Evolutionary conservation across 768 basidiomycete genomes (phyloP), one percentile per base, ranked within the genome.

Genomic region (Leccinum variicolor): DNA sequence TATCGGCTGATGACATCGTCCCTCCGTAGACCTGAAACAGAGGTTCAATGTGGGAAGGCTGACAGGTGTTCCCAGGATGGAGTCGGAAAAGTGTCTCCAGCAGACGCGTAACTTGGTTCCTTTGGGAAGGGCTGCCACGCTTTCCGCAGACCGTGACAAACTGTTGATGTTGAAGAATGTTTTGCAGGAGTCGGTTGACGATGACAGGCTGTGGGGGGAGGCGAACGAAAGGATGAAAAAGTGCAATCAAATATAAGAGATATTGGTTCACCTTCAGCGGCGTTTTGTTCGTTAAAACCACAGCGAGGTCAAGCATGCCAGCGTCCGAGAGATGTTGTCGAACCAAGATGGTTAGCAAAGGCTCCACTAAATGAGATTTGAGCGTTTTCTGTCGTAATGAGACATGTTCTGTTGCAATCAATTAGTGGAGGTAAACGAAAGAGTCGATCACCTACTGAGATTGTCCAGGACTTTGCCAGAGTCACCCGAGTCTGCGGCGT

Each of bases 21-120:
- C 89, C 95, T 9, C 81, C 73, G 68, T 98, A 98, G 1, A 94
- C 74, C 19, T 74, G 75, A 46, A 90, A 72, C 34, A 98, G 77
- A 1, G 91, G 92, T 48, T 90, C 86, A 46, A 95, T 74, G 62
- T 95, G 92, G 3, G 83, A 87, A 10, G 86, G 80, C 68, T 96
- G 95, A 65, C 91, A 95, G 2, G 93, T 89, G 64, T 92, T 50
- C 13, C 78, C 72, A 0, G 94, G 91, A 65, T 94, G 86, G 14
- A 87, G 78, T 55, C 81, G 71, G 76, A 95, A 97, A 2, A 96
- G 77, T 3, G 74, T 71, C 47, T 84, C 77, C 4, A 95, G 72
- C 1, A 91, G 71, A n/a, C 73, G 63, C 36, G 87, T 75, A 28
- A 90, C 67, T 3, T 77, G 73, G 23, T 81, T 76, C 21, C 85